phyloP scores from a whole-genome alignment of 441 rosid genomes.

The Eugenia klotzschiana region DNA sequence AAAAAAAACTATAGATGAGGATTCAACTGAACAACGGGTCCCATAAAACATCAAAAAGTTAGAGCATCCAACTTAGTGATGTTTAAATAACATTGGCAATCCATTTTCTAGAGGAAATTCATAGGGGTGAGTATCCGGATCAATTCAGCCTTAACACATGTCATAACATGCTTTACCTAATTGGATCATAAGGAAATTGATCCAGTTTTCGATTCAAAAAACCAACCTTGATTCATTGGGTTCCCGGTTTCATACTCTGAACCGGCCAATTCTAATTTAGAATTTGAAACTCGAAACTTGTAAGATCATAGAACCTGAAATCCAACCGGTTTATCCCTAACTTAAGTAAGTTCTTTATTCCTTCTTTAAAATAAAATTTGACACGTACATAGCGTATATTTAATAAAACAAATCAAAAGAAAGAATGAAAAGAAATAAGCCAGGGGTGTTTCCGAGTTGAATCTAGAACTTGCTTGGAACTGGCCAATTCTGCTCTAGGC shows the following conservation, averaged over 20 bases:
- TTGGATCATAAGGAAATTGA: neutral
- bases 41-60: neutral
- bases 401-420: no score
- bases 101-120: neutral
- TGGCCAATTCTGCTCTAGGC: neutral
- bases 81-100: neutral
- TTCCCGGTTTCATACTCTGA: fast-evolving
- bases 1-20: neutral
- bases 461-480: neutral
- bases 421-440: neutral
- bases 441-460: fast-evolving
- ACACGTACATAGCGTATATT: no score
- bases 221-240: fast-evolving
- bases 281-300: neutral
- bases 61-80: neutral
- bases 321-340: neutral
- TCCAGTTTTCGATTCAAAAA: neutral
- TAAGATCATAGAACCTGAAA: neutral
- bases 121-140: neutral
- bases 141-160: fast-evolving
- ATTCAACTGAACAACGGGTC: neutral
- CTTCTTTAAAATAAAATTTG: neutral
- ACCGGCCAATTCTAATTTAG: fast-evolving
- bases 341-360: neutral
- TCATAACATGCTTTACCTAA: neutral